Base-by-base conservation (phyloP, 1,284 basidiomycete genomes). In the Peniophora sp. region DNA sequence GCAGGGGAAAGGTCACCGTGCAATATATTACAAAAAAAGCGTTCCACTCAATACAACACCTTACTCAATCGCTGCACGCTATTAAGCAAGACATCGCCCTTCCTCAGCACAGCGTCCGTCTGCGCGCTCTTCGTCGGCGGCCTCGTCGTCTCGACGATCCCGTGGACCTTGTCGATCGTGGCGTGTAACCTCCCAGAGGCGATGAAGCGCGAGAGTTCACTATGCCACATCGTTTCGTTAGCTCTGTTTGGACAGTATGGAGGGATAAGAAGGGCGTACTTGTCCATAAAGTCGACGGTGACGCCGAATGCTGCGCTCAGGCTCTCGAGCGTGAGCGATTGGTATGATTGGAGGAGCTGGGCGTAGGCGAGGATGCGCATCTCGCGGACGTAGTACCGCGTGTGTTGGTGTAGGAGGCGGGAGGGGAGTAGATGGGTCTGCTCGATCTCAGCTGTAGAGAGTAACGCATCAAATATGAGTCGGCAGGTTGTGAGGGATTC, bases 311-410 rank as follows among this genome's bases (percentile, higher is more conserved):
- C 92, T 2, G 79, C 73, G 46, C 83, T 81, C 60, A 99, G 81
- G 57, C 88, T 90, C 55, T 95, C 88, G 37, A 99, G 71, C 1
- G 95, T 97, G 36, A 99, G 76, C 55, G 86, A 91, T 47, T 88
- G 80, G 68, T 99, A 99, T 15, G 83, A 88, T 67, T 98, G 94
- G 15, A 99, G 75, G 2, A 98, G 76, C 64, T 98, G 96, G 34
- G 79, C 74, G 70, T 98, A 99, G 2, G 95, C 94, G 44, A 92
- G 85, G 61, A 99, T 95, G 42, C 96, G 85, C 90, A 98, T 95
- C 68, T 98, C 97, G 48, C 95, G 85, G 18, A 96, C 81, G 66
- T 97, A 98, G 74, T 78, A 97, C 3, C 91, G 81, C 1, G 92
- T 81, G 63, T 99, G 97, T 0, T 88, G 88, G 5, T 85, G 79